Conservation (phyloP, 768 basidiomycete species). For the Strobilomyces confusus region DNA sequence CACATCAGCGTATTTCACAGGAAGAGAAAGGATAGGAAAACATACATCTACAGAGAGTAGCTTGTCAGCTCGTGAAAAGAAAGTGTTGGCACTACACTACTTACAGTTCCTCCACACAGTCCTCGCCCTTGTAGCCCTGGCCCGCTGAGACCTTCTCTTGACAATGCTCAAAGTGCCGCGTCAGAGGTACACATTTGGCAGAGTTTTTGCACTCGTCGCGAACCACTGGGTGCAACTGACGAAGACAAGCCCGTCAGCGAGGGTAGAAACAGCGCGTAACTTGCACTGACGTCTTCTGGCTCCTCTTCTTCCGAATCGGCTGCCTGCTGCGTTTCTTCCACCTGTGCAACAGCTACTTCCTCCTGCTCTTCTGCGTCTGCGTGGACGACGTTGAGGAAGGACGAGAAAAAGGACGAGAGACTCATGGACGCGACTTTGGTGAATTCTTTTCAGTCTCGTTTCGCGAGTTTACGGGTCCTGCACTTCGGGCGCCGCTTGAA, state of each 20-base stretch:
- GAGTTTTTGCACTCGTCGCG: conserved; percentile 72
- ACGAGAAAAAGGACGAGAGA: conserved; percentile 43
- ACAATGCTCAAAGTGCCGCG: conserved; percentile 88
- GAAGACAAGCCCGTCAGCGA: not conserved
- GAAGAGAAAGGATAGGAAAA: conserved; percentile 2
- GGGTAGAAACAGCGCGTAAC: not conserved
- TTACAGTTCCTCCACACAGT: conserved; percentile 89
- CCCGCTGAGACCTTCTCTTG: conserved; percentile 82
- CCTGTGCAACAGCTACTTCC: conserved; percentile 33
- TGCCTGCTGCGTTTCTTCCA: conserved; percentile 42
- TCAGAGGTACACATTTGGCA: conserved; percentile 59
- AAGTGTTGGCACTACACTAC: conserved; percentile 30
- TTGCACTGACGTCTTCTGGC: conserved; percentile 76
- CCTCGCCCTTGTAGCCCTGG: conserved; percentile 84
- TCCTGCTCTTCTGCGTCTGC: conserved; percentile 37
- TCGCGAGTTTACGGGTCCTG: no score
- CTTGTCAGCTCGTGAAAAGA: not conserved
- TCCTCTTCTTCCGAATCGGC: conserved; percentile 21
- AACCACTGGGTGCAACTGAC: conserved; percentile 63
- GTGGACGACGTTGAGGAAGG: conserved; percentile 38
- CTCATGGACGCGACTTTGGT: conserved; percentile 27
- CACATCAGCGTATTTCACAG: conserved; percentile 8
- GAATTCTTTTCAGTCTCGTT: no score
- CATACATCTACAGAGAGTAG: conserved; percentile 20
- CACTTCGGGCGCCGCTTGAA: no score